Evolutionary conservation across 179 eudicot genomes (phyloP).

Genomic region (Drosera spatulata): DNA sequence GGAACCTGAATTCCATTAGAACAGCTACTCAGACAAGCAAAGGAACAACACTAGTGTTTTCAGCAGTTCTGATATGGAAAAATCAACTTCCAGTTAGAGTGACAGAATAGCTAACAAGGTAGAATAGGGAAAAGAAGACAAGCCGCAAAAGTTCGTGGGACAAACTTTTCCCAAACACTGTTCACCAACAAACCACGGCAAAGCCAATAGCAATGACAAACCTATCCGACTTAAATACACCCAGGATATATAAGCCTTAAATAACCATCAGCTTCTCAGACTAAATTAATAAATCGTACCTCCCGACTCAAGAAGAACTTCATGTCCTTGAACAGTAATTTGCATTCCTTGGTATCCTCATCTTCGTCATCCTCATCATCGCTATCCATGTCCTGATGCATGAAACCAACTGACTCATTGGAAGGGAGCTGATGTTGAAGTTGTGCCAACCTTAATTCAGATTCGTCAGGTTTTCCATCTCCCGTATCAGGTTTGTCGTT

Average conservation of each 20-base stretch:
- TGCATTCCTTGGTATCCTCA: conserved; percentile 71
- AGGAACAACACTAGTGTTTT: too few species aligned
- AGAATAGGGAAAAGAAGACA: too few species aligned
- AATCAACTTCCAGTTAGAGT: too few species aligned
- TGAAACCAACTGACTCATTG: conserved; percentile 69
- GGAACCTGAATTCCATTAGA: conserved; percentile 44
- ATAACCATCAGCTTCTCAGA: neutral
- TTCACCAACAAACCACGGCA: too few species aligned
- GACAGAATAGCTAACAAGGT: too few species aligned
- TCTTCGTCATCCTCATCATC: conserved; percentile 54
- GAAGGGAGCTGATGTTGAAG: conserved; percentile 90
- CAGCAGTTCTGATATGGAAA: too few species aligned
- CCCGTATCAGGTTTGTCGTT: conserved; percentile 17
- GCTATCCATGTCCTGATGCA: conserved; percentile 69
- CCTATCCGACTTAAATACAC: too few species aligned
- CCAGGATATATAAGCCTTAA: neutral
- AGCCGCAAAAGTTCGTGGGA: too few species aligned
- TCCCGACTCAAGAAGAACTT: conserved; percentile 87
- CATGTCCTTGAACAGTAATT: conserved; percentile 54
- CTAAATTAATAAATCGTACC: conserved; percentile 26
- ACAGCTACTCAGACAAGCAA: neutral
- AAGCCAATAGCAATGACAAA: too few species aligned
- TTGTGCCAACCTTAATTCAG: conserved; percentile 79
- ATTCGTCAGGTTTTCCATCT: conserved; percentile 34
- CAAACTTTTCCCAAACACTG: too few species aligned